Evolutionary conservation across 2,329 filamentous ascomycete genomes (phyloP).

Genomic region (Colletotrichum truncatum): DNA sequence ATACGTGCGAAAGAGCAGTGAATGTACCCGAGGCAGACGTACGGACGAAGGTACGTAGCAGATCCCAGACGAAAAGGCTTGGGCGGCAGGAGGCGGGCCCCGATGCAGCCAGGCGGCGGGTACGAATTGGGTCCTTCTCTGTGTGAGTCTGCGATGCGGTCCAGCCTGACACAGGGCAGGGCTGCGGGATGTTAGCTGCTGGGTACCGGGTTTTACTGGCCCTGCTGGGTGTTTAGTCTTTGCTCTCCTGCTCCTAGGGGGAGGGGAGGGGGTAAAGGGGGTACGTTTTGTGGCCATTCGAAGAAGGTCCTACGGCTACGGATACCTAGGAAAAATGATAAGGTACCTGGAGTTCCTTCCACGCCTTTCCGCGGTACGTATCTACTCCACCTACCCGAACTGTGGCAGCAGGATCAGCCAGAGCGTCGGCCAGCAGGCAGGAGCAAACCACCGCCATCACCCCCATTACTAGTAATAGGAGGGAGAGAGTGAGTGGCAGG

Average conservation of each 20-base stretch:
- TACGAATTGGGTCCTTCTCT: not conserved
- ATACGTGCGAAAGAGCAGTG: not conserved
- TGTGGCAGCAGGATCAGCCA: not conserved
- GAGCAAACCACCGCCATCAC: too few species aligned
- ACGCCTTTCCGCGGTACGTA: not conserved
- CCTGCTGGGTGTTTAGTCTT: not conserved
- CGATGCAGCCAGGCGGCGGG: slow-evolving; percentile 4
- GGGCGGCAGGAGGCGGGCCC: not conserved
- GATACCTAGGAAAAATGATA: not conserved
- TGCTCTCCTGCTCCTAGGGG: not conserved
- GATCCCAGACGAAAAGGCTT: not conserved
- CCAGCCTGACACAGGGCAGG: not conserved
- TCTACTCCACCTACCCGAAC: not conserved
- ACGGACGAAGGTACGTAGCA: not conserved
- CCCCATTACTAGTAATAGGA: too few species aligned
- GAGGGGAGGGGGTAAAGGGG: too few species aligned
- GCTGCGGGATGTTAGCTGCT: not conserved
- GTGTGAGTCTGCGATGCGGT: not conserved
- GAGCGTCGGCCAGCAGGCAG: too few species aligned
- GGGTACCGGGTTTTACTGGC: not conserved
- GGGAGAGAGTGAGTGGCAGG: not conserved
- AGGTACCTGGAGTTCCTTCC: not conserved
- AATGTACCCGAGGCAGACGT: not conserved
- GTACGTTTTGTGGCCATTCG: slow-evolving; percentile 1
- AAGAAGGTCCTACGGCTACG: too few species aligned